Evolutionary conservation across 352 stramenopile species (phyloP).

Genomic region (Pythium insidiosum): DNA sequence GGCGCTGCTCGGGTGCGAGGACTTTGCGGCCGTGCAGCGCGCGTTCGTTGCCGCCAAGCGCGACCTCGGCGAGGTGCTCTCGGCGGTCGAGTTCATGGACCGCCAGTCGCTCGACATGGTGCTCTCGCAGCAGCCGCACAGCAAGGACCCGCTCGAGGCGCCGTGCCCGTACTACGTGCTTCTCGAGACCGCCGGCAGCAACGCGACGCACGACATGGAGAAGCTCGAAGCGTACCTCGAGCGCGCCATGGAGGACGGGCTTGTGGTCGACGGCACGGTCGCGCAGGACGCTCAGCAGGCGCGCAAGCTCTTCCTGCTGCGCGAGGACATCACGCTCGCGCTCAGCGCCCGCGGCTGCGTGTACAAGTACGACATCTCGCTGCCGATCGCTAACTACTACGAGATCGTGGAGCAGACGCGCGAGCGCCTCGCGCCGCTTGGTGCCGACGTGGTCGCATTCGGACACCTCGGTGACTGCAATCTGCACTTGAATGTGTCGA

Average conservation of each 20-base stretch:
- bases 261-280: conserved; percentile 88
- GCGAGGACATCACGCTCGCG: conserved; percentile 91
- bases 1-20: conserved; percentile 85
- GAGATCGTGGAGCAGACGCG: conserved; percentile 82
- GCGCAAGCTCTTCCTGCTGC: conserved; percentile 90
- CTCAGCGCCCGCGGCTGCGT: conserved; percentile 83
- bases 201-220: conserved; percentile 86
- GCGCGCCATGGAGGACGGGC: conserved; percentile 50
- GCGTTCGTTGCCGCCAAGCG: conserved; percentile 81
- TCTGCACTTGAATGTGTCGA: conserved; percentile 95
- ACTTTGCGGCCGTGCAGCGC: conserved; percentile 80
- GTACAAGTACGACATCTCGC: conserved; percentile 98
- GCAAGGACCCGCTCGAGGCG: conserved; percentile 56
- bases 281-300: conserved; percentile 90
- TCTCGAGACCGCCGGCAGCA: conserved; percentile 93
- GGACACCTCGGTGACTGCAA: conserved; percentile 96
- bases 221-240: conserved; percentile 88
- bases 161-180: conserved; percentile 90
- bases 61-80: conserved; percentile 91
- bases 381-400: conserved; percentile 91
- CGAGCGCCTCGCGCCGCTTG: conserved; percentile 28
- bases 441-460: conserved; percentile 78
- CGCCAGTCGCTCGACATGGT: conserved; percentile 84
- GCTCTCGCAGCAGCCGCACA: conserved; percentile 50
- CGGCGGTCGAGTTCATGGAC: conserved; percentile 96